Base-by-base conservation (phyloP, 169 alveolate species). In the Babesia ovata region DNA sequence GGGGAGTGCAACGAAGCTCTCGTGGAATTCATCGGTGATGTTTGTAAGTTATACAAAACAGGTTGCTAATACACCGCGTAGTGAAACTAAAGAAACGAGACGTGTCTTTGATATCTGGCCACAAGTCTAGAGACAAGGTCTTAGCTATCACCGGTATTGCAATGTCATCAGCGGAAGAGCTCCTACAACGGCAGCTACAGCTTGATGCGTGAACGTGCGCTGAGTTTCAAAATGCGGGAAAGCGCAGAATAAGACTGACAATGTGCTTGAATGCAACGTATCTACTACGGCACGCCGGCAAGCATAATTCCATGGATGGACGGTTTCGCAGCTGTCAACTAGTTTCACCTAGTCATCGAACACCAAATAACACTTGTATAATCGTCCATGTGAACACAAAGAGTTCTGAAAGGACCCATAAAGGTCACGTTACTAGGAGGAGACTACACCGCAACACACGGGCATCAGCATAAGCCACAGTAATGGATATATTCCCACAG, bases 1-100 rank as follows among this genome's bases (percentile, higher is more conserved):
- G 95, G 95, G 26, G 93, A 86, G 45, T 94, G 96, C 50, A 93
- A 93, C 86, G 90, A 85, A 22, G 97, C 94, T 24, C 88, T 93
- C 39, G 81, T 85, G 45, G 92, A 87, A 21, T 93, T 69, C 63
- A 66, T 93, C 50, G 78, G 93, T 10, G 87, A 85, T 42, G 67
- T 88, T 21, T 69, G 92, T 85, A 77, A 86, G 86, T 58, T 79
- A 19, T 28, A 3, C 49, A 22, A 4, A 13, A 19, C 22, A 26
- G 53, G 36, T 26, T 42, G 69, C 11, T 21, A 46, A 19, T 28
- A 29, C 33, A 29, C 24, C 36, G 46, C 53, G 45, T 60, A 88
- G 93, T 93, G 52, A 73, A 88, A 4, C 26, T 93, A 78, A 93
- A 92, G 77, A 91, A 87, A 70, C 79, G 94, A 42, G 95, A 88